Evolutionary conservation across 768 basidiomycete species (phyloP).

Genomic region (Termitomyces sp.): DNA sequence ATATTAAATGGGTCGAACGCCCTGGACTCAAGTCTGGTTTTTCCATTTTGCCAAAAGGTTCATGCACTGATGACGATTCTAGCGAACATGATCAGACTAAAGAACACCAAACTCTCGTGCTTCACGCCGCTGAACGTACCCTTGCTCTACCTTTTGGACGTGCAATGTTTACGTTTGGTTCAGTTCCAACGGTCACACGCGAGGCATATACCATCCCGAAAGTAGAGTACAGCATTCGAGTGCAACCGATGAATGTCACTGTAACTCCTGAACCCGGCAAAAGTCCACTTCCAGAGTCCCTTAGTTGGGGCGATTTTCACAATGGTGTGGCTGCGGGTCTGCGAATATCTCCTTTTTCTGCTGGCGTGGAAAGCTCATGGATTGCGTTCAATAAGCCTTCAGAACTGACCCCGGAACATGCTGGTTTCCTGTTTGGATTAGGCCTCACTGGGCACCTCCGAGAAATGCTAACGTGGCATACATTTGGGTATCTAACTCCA

Average conservation of each 20-base stretch:
- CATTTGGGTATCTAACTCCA: constrained; percentile 90
- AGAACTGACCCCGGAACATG: constrained; percentile 88
- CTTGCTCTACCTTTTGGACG: constrained; percentile 87
- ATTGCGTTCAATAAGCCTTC: constrained; percentile 93
- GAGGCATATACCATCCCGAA: constrained; percentile 79
- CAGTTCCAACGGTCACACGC: constrained; percentile 66
- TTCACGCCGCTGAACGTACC: constrained; percentile 81
- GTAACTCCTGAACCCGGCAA: constrained; percentile 68
- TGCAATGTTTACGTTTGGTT: constrained; percentile 88
- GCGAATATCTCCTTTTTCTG: constrained; percentile 70
- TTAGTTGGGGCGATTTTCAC: constrained; percentile 96
- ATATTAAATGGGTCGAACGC: constrained; percentile 60
- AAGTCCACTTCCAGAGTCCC: constrained; percentile 58
- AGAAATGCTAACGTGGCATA: constrained; percentile 91
- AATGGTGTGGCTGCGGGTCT: constrained; percentile 93
- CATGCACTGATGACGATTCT: constrained; percentile 2
- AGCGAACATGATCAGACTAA: constrained; percentile 88
- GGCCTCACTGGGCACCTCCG: constrained; percentile 90
- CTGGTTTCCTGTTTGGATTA: constrained; percentile 91
- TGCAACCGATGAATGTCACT: constrained; percentile 67
- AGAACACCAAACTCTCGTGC: constrained; percentile 78
- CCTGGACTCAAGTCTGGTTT: constrained; percentile 61
- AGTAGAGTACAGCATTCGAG: constrained; percentile 67
- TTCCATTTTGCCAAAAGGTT: not conserved
- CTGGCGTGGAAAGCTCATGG: constrained; percentile 88